phyloP scores from a whole-genome alignment of 192 early-diverging fungal genomes.

The Paraglomus brasilianum region DNA sequence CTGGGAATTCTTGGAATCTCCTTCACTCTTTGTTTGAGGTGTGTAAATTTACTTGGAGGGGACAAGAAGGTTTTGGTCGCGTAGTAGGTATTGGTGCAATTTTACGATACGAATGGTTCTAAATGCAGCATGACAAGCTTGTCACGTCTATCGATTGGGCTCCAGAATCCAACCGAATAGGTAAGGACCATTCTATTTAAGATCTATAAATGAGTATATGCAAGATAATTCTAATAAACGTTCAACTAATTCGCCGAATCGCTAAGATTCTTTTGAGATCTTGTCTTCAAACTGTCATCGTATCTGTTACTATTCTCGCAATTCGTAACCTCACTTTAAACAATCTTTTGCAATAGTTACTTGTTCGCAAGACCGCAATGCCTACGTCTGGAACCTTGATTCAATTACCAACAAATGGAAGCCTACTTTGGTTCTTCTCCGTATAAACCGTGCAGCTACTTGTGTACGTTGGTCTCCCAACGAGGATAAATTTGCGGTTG shows the following conservation, averaged over 20 bases:
- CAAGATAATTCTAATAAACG: not conserved
- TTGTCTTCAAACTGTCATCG: too few relatives aligned
- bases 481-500: conserved; percentile 98
- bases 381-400: conserved; percentile 94
- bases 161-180: conserved; percentile 85
- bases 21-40: conserved; percentile 73
- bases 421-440: conserved; percentile 87
- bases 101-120: too few relatives aligned
- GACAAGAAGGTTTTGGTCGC: too few relatives aligned
- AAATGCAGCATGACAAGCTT: conserved; percentile 84
- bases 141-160: conserved; percentile 97
- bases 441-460: conserved; percentile 96
- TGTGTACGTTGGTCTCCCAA: conserved; percentile 90
- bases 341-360: conserved; percentile 55
- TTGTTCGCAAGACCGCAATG: conserved; percentile 98
- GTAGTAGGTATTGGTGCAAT: too few relatives aligned
- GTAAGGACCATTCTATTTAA: too few relatives aligned
- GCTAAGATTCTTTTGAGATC: too few relatives aligned
- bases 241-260: too few relatives aligned
- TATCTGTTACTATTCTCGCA: too few relatives aligned
- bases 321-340: too few relatives aligned
- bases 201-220: too few relatives aligned
- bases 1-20: conserved; percentile 59
- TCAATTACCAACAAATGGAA: conserved; percentile 65
- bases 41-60: conserved; percentile 21